phyloP scores from a whole-genome alignment of 176 grass and related monocot species.

The Luzula sylvatica region DNA sequence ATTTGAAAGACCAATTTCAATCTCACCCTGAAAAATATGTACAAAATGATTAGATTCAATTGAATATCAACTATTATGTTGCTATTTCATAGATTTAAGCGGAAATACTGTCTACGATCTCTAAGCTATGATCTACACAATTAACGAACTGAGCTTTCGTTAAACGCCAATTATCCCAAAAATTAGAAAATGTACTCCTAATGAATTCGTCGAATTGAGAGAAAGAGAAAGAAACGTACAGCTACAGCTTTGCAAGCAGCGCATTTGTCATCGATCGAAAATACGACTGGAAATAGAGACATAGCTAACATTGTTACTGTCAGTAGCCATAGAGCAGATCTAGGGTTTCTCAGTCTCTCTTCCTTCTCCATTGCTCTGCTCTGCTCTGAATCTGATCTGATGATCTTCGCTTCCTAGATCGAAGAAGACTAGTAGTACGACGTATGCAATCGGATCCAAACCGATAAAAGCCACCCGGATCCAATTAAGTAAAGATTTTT shows the following conservation, averaged over 20 bases:
- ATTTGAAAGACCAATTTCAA: slow-evolving; percentile 72
- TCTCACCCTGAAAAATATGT: slow-evolving; percentile 44
- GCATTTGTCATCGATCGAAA: slow-evolving; percentile 69
- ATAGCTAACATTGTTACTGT: not conserved
- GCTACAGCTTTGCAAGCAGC: slow-evolving; percentile 85
- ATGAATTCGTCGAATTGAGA: not conserved
- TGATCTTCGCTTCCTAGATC: not conserved
- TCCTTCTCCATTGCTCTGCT: not conserved
- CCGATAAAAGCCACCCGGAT: too few species aligned
- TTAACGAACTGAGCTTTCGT: not conserved
- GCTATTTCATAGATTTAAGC: too few species aligned
- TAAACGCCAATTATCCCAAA: not conserved
- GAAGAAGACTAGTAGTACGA: too few species aligned
- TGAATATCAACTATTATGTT: not conserved
- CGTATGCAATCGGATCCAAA: too few species aligned
- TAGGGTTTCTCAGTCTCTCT: slow-evolving; percentile 4
- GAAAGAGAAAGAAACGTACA: slow-evolving; percentile 20
- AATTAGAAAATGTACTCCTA: not conserved
- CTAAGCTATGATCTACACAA: not conserved
- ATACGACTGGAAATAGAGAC: not conserved
- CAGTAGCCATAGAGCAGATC: slow-evolving; percentile 10
- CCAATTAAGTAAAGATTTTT: too few species aligned
- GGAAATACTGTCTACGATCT: not conserved
- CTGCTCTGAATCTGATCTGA: not conserved
- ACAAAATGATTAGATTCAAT: slow-evolving; percentile 3